Percentiles rank a stretch among this genome's conserved stretches.
Conservation (phyloP, 768 basidiomycete genomes). For the Termitomyces sp. region DNA sequence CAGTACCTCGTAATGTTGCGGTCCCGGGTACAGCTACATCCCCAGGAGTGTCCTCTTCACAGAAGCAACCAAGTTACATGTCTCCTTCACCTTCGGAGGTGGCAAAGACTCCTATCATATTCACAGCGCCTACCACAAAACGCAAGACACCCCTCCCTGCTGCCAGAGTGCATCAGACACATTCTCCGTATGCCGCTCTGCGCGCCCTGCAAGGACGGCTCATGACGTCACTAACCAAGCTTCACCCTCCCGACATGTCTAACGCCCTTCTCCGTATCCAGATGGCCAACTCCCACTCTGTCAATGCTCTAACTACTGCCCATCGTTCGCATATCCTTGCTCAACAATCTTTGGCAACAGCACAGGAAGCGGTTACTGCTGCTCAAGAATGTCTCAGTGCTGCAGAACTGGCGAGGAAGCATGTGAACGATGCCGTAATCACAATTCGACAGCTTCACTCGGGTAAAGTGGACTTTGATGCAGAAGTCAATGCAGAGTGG, state of each 20-base stretch:
- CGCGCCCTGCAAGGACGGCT: constrained; percentile 19
- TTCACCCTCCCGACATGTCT: constrained; percentile 13
- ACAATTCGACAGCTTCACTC: constrained; percentile 15
- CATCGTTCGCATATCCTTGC: constrained; percentile 23
- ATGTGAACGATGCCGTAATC: constrained; percentile 18
- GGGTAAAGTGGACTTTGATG: background rate
- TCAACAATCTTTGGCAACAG: constrained; percentile 22
- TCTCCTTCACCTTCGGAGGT: background rate
- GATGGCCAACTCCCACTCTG: constrained; percentile 19
- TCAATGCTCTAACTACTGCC: constrained; percentile 17
- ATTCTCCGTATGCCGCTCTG: constrained; percentile 12
- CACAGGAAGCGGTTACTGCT: constrained; percentile 21
- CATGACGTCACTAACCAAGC: constrained; percentile 15
- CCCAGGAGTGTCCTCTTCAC: background rate
- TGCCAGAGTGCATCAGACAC: background rate
- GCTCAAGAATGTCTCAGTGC: constrained; percentile 20
- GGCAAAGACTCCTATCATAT: background rate
- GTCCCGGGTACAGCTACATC: too few species aligned
- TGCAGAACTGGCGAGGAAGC: constrained; percentile 18
- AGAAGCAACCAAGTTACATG: background rate
- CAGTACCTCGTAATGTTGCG: background rate
- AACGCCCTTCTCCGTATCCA: constrained; percentile 17
- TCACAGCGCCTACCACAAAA: background rate
- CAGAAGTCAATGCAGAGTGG: constrained; percentile 1
- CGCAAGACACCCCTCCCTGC: background rate